Percentiles rank a stretch among this genome's conserved stretches.
Conservation (phyloP, 306 rosid genomes). For the Vigna trinervia region DNA sequence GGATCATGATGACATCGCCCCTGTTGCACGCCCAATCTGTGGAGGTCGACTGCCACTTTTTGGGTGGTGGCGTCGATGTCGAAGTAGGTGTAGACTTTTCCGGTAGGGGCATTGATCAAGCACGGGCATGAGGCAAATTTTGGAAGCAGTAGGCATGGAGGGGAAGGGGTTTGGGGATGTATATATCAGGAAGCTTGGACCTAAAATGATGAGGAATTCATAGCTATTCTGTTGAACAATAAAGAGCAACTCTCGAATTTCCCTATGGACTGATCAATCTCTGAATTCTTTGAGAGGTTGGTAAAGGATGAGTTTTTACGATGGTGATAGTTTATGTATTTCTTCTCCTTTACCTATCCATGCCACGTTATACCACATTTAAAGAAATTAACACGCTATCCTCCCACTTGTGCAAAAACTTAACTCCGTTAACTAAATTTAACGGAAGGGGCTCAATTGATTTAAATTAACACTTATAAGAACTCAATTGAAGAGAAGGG, state of each 20-base stretch:
- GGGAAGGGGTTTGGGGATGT: slow-evolving; percentile 79
- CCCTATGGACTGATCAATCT: neutral
- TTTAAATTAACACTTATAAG: no score
- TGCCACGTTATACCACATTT: no score
- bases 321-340: neutral
- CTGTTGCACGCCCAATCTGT: slow-evolving; percentile 54
- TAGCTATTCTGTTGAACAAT: neutral
- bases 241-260: neutral
- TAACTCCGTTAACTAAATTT: no score
- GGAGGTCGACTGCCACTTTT: neutral
- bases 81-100: no score
- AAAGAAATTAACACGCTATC: no score
- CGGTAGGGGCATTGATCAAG: no score
- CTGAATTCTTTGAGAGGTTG: neutral
- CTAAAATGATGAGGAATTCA: slow-evolving; percentile 47
- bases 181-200: slow-evolving; percentile 62
- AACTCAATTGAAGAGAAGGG: no score
- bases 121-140: slow-evolving; percentile 40
- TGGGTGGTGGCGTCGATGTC: no score
- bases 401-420: no score
- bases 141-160: slow-evolving; percentile 68
- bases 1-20: slow-evolving; percentile 66
- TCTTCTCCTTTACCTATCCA: slow-evolving; percentile 11
- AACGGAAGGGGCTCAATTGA: no score
- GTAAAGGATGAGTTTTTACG: neutral